Base-by-base conservation (phyloP, 352 stramenopile species). In the Blastocystis sp. region DNA sequence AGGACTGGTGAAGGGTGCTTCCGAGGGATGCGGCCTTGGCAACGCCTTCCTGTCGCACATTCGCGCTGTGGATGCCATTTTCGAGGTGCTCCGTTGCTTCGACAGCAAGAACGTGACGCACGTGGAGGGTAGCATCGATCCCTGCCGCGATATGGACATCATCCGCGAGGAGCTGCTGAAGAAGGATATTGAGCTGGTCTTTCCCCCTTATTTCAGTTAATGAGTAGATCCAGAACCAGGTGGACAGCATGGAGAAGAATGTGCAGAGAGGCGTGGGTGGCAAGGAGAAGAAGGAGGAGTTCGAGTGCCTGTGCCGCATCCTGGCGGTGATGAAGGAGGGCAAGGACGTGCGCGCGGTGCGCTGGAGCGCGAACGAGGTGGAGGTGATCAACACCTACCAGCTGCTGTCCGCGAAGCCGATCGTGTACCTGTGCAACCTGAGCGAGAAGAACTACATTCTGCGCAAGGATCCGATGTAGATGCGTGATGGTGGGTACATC, bases 21-120 rank as follows among this genome's bases (percentile, higher is more conserved):
- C 95, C 11, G 96, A 99, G 90, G 97, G 97, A 89, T 96, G 95
- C 3, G 97, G 97, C 84, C 93, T 99, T 17, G 97, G 97, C 28
- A 99, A 99, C 91, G 95, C 95, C 34, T 99, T 99, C 92, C 92
- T 99, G 90, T 98, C 94, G 81, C 96, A 99, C 91, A 99, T 99
- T 92, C 93, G 96, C 71, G 96, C 96, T 21, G 95, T 98, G 65
- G 97, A 99, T 92, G 97, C 96, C 79, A 97, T 98, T 90, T 98
- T 96, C 91, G 95, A 98, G 91, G 95, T 99, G 91, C 93, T 98
- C 62, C 94, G 97, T 87, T 96, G 93, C 40, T 99, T 99, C 91
- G 96, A 99, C 89, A 96, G 92, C 91, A 94, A 94, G 52, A 96
- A 99, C 79, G 95, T 99, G 77, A 98, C 97, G 40, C 97, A 99